Evolutionary conservation across 1,284 basidiomycete genomes (phyloP), one percentile per base, ranked within the genome.

Genomic region (Leccinum glutinopallens): DNA sequence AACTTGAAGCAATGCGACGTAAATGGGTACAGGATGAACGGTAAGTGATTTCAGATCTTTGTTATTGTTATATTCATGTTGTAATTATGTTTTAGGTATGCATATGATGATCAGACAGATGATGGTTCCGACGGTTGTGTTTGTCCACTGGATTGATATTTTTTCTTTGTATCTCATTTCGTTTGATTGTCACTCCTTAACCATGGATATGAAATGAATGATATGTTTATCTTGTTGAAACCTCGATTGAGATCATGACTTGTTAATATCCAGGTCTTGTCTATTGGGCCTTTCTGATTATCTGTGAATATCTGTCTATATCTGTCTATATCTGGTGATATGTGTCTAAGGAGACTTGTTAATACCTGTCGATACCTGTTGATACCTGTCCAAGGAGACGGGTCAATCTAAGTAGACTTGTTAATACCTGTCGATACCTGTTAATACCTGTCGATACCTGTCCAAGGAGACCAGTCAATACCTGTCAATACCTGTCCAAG

Each of bases 81-180:
- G 19, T 49, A 22, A 49, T 49, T 49, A 19, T 46, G 43, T 19
- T 49, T 49, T 49, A 49, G 46, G 46, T 49, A 49, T 49, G 19
- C 46, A 49, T 49, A 49, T 7, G 10, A 49, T 49, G 46, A 49
- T 49, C 46, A 49, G 46, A 49, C 46, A 49, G 9, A 49, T 49
- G 46, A 19, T 10, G 46, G 46, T 49, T 49, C n/a, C 2, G n/a
- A 49, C 2, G 2, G 46, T 49, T 49, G 46, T 19, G 19, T 49
- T 49, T 49, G 46, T 49, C 46, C 46, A 49, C 3, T 49, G 19
- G n/a, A 49, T 49, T 49, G 8, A 49, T 19, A 12, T 19, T 49
- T 49, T 49, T 49, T 32, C n/a, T 22, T 49, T 49, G 39, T 41
- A 41, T 41, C 15, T 17, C 39, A 41, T 41, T 41, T 85, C 35